Base-by-base conservation (phyloP, 2,329 filamentous ascomycete genomes). In the Colletotrichum phormii region DNA sequence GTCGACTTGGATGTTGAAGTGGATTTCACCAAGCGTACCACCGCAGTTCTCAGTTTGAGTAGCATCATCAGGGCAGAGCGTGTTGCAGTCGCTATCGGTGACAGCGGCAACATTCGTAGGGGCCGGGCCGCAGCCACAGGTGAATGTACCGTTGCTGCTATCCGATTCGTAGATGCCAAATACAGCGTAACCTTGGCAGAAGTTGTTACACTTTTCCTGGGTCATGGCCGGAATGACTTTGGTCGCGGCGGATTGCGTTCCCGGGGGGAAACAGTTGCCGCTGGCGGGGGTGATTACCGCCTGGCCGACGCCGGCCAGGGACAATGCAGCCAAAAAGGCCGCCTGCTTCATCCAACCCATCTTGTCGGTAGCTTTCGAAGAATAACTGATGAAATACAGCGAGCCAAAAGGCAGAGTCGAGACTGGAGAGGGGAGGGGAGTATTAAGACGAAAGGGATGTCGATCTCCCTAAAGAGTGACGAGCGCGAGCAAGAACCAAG, bases 281-380 rank as follows among this genome's bases (percentile, higher is more conserved):
- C 8, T 29, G 22, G 57, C 29, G 0, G 66, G 15, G 26, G 13
- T 12, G 11, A 22, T 15, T 3, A 33, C 58, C 4, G 37, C 37
- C 2, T 42, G 37, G 3, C 53, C 31, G 18, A 49, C 35, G 49
- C 53, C 22, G 49, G 57, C 29, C 29, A 69, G 22, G 51, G 64
- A 61, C 46, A 42, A 22, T 29, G 55, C 66, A 59, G 67, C 67
- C 67, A 59, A 22, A 2, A 58, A 15, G 51, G 54, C 67, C 60
- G 67, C 54, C 54, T 35, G 63, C 61, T 70, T 70, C 26, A 59
- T 18, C 67, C 67, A 70, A 64, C 51, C 61, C 67, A 70, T 70
- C 33, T 31, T 58, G 67, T 58, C 24, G 31, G 12, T 18, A 42
- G 8, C 57, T 33, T 22, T 70, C 12, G 37, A 18, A 24, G n/a